These are phyloP conservation scores for Schizophyllum amplum DNA, from an alignment of 1,284 basidiomycete genomes.

Conservation along the genomic window DNA sequence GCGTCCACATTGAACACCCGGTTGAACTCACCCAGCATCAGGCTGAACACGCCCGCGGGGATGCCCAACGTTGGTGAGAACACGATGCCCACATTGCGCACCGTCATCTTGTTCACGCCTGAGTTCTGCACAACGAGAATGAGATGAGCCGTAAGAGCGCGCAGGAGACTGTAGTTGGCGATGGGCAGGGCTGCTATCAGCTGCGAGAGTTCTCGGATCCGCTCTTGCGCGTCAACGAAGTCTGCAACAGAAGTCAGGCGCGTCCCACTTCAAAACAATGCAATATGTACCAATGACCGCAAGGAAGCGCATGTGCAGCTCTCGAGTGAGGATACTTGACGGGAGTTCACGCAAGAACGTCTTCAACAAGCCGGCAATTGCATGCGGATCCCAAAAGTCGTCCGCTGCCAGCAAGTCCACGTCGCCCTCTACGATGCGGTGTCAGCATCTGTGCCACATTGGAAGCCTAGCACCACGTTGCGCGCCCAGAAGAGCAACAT, in stretches of 20 bases:
- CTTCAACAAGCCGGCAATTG: slow-evolving; percentile 89
- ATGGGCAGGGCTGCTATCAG: slow-evolving; percentile 85
- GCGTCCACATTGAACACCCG: slow-evolving; percentile 77
- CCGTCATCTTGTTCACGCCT: slow-evolving; percentile 94
- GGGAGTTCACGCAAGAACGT: slow-evolving; percentile 87
- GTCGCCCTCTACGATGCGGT: slow-evolving; percentile 67
- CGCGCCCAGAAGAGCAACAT: slow-evolving; percentile 20
- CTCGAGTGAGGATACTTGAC: slow-evolving; percentile 84
- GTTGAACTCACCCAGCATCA: slow-evolving; percentile 89
- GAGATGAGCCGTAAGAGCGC: slow-evolving; percentile 91
- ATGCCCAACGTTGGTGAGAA: slow-evolving; percentile 94
- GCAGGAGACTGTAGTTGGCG: slow-evolving; percentile 89
- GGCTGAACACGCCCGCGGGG: slow-evolving; percentile 88
- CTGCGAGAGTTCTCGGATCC: slow-evolving; percentile 79
- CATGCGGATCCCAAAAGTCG: slow-evolving; percentile 93
- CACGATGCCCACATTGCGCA: slow-evolving; percentile 97
- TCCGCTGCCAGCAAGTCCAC: slow-evolving; percentile 78
- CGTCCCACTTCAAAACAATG: slow-evolving; percentile 4
- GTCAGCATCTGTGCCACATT: too few species aligned
- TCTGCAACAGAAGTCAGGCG: slow-evolving; percentile 39
- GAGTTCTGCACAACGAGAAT: slow-evolving; percentile 93
- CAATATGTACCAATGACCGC: slow-evolving; percentile 76
- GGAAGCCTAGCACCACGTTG: slow-evolving; percentile 9
- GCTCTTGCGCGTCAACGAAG: slow-evolving; percentile 80
- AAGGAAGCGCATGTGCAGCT: slow-evolving; percentile 82